Percentiles rank a stretch among this genome's conserved stretches.
Conservation (phyloP, 257 asterid species). For the Ehretia macrophylla region DNA sequence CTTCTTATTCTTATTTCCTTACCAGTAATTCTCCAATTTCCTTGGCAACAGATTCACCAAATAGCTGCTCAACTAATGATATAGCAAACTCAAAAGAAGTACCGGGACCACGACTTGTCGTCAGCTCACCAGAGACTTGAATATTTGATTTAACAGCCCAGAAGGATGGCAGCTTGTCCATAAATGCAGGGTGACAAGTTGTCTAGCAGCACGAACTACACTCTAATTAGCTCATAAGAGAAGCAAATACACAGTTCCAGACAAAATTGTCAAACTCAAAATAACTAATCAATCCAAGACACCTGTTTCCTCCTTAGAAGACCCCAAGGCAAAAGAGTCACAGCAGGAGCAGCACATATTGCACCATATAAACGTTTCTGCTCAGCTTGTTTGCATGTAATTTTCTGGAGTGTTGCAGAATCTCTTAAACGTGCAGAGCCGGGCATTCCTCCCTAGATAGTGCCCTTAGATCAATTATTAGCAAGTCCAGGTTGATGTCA, state of each 20-base stretch:
- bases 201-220: slow-evolving; percentile 38
- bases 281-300: not conserved
- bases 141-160: slow-evolving; percentile 78
- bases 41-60: slow-evolving; percentile 66
- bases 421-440: slow-evolving; percentile 92
- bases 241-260: not conserved
- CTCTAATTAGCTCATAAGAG: slow-evolving; percentile 22
- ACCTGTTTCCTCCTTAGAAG: slow-evolving; percentile 78
- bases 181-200: slow-evolving; percentile 95
- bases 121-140: slow-evolving; percentile 81
- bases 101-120: slow-evolving; percentile 97
- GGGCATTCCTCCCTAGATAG: slow-evolving; percentile 94
- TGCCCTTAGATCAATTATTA: slow-evolving; percentile 10
- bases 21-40: slow-evolving; percentile 59
- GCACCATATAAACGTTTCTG: slow-evolving; percentile 73
- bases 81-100: slow-evolving; percentile 71
- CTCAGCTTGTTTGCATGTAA: slow-evolving; percentile 80
- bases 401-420: slow-evolving; percentile 52
- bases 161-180: slow-evolving; percentile 69
- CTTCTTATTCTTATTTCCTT: slow-evolving; percentile 5
- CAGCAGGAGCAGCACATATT: slow-evolving; percentile 96
- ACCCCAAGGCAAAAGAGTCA: slow-evolving; percentile 95
- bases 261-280: not conserved
- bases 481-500: not conserved
- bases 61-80: slow-evolving; percentile 79